phyloP scores from a whole-genome alignment of 176 grass and related monocot species.

The Avena eriantha region DNA sequence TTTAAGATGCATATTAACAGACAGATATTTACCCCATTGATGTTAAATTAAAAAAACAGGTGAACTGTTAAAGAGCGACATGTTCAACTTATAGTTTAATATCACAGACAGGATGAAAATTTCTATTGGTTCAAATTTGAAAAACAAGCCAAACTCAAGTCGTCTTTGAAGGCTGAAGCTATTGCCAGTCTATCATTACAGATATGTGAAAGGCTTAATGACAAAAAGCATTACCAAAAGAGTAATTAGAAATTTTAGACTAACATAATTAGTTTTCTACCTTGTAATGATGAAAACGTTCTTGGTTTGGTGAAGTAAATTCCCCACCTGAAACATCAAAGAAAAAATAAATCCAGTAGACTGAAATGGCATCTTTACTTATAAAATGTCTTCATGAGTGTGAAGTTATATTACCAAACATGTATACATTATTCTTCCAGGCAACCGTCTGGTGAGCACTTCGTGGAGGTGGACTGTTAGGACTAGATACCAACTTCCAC shows the following conservation, averaged over 20 bases:
- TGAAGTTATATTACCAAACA: constrained; percentile 78
- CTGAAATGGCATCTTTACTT: constrained; percentile 22
- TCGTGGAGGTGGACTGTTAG: constrained; percentile 95
- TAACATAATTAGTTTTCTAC: constrained; percentile 42
- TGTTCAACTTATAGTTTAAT: constrained; percentile 18
- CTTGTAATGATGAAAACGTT: constrained; percentile 99
- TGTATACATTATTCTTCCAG: constrained; percentile 96
- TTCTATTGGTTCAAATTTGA: constrained; percentile 36
- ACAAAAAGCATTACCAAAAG: constrained; percentile 17
- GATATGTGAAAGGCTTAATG: constrained; percentile 17
- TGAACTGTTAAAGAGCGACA: neutral
- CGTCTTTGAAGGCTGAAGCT: neutral
- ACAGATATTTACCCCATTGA: neutral
- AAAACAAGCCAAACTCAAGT: constrained; percentile 14
- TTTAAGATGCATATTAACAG: neutral
- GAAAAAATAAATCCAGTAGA: constrained; percentile 1
- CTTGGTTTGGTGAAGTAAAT: constrained; percentile 99
- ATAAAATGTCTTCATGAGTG: constrained; percentile 26
- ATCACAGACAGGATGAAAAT: neutral
- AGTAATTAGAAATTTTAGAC: constrained; percentile 13
- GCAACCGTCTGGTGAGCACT: constrained; percentile 96
- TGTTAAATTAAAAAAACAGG: constrained; percentile 26
- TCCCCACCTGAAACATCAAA: constrained; percentile 72
- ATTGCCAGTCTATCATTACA: neutral
- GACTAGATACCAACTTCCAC: constrained; percentile 96